Base-by-base conservation (phyloP, 768 basidiomycete species). In the Trametes cinnabarina region DNA sequence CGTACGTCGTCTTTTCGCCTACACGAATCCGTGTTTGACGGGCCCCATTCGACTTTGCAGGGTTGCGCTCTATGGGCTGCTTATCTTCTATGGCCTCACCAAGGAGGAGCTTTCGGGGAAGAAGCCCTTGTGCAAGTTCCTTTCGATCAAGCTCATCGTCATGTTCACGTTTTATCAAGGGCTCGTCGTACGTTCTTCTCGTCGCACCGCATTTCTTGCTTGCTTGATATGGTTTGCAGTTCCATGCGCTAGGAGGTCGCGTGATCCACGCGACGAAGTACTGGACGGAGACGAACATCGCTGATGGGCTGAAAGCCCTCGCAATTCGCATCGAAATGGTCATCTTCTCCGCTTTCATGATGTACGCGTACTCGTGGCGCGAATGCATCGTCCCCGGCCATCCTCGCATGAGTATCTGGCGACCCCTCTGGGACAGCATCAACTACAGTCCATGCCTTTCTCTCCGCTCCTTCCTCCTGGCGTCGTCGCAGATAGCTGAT, bases 261-360 rank as follows among this genome's bases (percentile, higher is more conserved):
- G 86, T 92, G 39, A 91, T 95, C 52, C 74, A 90, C 50, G 91
- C 74, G n/a, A 92, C 91, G 0, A 41, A 80, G 54, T 93, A 85
- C 66, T 94, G 94, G 93, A 90, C 92, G 2, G 72, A 77, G 34
- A 86, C 87, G 3, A 96, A 96, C 66, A 84, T 96, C 49, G 82
- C 92, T 0, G 81, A 96, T 57, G 94, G 94, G 1, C 72, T 95
- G 28, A 89, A 85, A 61, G 92, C 94, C 0, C 77, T 97, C 4
- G 76, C 88, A 17, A 91, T 85, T 26, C 91, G 89, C 62, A 83
- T 95, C 47, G 94, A 96, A 89, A 94, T 94, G 92, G 84, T 93
- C 44, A 74, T 92, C 67, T 94, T 94, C 68, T 76, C 91, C 3
- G 43, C 69, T 0, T 69, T 88, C 43, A 94, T 94, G 88, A 80